Conservation (phyloP, 2,329 filamentous ascomycete genomes). For the Magnaporthiopsis poae region DNA sequence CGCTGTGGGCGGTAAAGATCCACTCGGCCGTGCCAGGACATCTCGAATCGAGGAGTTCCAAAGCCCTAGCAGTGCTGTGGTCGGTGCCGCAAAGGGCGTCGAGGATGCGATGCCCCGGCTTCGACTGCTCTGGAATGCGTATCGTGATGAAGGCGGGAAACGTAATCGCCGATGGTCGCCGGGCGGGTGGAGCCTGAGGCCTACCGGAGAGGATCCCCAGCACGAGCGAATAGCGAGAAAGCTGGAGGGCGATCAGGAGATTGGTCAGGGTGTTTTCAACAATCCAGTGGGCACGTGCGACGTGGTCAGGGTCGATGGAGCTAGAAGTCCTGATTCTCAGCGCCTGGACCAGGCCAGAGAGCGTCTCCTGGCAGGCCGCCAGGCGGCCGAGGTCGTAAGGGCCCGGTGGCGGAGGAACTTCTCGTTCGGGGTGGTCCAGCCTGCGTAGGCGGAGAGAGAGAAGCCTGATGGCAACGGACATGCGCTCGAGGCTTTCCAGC, state of each 20-base stretch:
- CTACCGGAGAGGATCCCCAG: background rate
- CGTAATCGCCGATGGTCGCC: background rate
- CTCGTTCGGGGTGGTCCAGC: background rate
- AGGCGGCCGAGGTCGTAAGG: background rate
- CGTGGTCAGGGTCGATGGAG: background rate
- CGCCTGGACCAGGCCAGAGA: background rate
- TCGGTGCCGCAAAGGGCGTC: background rate
- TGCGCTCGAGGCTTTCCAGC: background rate
- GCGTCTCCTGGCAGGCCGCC: background rate
- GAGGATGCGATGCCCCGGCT: background rate
- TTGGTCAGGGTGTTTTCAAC: background rate
- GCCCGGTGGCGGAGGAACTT: background rate
- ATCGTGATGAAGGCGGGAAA: background rate
- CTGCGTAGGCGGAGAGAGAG: background rate
- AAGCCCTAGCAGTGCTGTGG: background rate
- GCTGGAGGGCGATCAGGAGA: background rate
- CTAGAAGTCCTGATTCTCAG: background rate
- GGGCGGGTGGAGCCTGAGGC: no score
- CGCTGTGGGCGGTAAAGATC: background rate
- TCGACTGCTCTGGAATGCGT: background rate
- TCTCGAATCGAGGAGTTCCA: background rate
- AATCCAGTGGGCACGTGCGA: background rate
- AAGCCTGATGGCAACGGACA: background rate
- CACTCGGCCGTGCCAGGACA: slow-evolving; percentile 1
- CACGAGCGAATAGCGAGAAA: background rate